Percentiles rank a stretch among this genome's conserved stretches.
Evolutionary conservation across 495 filamentous ascomycete genomes (phyloP).

Genomic region (Ascodesmis nigricans): DNA sequence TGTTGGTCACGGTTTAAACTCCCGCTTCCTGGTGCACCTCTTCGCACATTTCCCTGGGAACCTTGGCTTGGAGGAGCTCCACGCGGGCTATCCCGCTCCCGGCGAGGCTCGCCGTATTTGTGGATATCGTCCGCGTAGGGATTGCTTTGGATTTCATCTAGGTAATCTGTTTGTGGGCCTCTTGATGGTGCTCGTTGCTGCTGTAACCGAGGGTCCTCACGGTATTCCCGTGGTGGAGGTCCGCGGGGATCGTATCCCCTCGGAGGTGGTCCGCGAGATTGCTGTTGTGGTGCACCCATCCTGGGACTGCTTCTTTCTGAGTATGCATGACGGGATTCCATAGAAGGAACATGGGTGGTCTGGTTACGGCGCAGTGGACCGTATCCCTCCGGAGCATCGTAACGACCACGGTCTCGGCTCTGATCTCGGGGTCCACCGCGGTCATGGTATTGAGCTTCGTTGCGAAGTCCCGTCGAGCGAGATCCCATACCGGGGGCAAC

Average conservation of each 20-base stretch:
- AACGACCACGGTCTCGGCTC: constrained; percentile 11
- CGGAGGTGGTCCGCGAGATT: constrained; percentile 21
- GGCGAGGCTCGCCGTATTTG: no score
- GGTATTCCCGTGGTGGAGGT: no score
- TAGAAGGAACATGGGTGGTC: constrained; percentile 16
- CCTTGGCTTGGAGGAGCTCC: constrained; percentile 18
- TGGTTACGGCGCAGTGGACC: constrained; percentile 12
- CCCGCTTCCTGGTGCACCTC: constrained; percentile 12
- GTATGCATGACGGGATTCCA: constrained; percentile 30
- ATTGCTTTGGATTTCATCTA: constrained; percentile 33
- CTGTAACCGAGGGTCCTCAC: no score
- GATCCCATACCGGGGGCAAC: constrained; percentile 8
- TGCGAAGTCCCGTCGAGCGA: constrained; percentile 16
- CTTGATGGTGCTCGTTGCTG: constrained; percentile 16
- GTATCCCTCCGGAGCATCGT: constrained; percentile 11
- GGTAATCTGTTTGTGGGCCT: constrained; percentile 17
- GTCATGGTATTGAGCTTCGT: constrained; percentile 22
- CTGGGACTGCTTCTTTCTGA: no score
- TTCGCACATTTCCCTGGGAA: constrained; percentile 6
- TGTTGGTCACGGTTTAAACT: constrained; percentile 23
- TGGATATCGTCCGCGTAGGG: constrained; percentile 43
- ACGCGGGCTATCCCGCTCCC: no score
- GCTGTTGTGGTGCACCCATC: no score
- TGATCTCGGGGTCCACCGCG: constrained; percentile 14
- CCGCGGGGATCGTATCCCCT: constrained; percentile 21